Conservation (phyloP, 139 green algal species). For the Monoraphidium neglectum region DNA sequence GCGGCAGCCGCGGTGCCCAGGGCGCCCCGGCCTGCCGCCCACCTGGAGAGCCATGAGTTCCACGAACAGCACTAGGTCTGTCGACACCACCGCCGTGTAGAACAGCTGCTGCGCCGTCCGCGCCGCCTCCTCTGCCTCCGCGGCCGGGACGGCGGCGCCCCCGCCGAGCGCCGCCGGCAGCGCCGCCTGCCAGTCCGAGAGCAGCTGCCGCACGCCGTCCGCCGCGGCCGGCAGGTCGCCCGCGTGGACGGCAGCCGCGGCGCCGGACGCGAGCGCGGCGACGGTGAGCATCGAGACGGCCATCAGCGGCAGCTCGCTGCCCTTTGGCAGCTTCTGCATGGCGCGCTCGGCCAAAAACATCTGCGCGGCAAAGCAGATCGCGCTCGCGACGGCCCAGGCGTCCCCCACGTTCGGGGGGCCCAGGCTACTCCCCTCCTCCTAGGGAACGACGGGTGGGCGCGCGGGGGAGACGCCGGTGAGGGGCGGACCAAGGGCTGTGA, state of each 20-base stretch:
- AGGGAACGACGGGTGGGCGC: no score
- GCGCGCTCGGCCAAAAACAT: conserved; percentile 60
- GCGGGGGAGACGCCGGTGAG: no score
- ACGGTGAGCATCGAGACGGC: conserved; percentile 46
- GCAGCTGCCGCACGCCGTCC: not conserved
- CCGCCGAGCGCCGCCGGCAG: no score
- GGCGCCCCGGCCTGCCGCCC: no score
- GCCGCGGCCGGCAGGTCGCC: conserved; percentile 3
- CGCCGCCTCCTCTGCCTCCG: not conserved
- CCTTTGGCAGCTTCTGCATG: conserved; percentile 33
- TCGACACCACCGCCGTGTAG: conserved; percentile 53
- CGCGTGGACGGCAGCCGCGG: conserved; percentile 19
- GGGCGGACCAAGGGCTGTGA: no score
- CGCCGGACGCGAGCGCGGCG: conserved; percentile 22
- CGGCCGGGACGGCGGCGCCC: no score
- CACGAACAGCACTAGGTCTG: conserved; percentile 68
- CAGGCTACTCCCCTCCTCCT: no score
- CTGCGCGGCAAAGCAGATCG: conserved; percentile 80
- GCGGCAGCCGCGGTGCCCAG: no score
- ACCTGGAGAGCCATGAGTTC: conserved; percentile 66
- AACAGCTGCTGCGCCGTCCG: conserved; percentile 8
- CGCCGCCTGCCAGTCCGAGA: conserved; percentile 11
- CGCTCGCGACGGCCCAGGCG: conserved; percentile 59
- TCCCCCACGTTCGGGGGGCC: conserved; percentile 59
- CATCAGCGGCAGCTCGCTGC: conserved; percentile 44